Percentiles rank a stretch among this genome's conserved stretches.
Conservation (phyloP, 345 rosid genomes). For the Eucalyptus cloeziana region DNA sequence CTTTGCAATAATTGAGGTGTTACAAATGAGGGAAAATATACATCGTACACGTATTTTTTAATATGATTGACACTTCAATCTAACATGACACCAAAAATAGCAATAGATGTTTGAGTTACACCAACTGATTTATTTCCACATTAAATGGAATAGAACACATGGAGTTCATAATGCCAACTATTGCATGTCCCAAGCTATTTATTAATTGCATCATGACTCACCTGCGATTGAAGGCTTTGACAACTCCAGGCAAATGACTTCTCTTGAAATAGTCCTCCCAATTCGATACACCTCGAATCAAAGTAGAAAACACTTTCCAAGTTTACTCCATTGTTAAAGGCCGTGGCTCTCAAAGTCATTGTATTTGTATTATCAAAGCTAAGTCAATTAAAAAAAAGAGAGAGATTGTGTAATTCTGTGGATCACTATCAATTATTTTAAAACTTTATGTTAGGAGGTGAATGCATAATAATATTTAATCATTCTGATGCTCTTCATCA, state of each 20-base stretch:
- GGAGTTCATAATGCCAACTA: neutral
- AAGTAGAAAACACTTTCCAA: slow-evolving; percentile 10
- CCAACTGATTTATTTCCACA: too few species aligned
- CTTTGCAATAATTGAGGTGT: too few species aligned
- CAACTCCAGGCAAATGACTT: slow-evolving; percentile 36
- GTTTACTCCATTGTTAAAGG: neutral
- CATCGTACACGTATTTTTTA: too few species aligned
- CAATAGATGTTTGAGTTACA: too few species aligned
- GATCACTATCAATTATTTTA: neutral
- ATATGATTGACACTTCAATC: too few species aligned
- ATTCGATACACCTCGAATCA: slow-evolving; percentile 26
- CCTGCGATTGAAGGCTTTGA: neutral
- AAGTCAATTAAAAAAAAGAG: neutral
- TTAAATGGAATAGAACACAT: too few species aligned
- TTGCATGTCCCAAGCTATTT: neutral
- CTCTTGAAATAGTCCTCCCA: slow-evolving; percentile 46
- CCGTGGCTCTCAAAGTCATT: neutral
- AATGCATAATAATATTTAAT: neutral
- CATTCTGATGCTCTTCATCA: neutral
- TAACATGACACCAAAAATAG: too few species aligned
- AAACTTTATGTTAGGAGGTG: neutral
- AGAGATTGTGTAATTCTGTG: too few species aligned
- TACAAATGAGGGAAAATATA: too few species aligned
- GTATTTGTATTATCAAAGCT: slow-evolving; percentile 29
- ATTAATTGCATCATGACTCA: neutral